phyloP scores from a whole-genome alignment of 148 eudicot genomes.

The Salicornia ramosissima region DNA sequence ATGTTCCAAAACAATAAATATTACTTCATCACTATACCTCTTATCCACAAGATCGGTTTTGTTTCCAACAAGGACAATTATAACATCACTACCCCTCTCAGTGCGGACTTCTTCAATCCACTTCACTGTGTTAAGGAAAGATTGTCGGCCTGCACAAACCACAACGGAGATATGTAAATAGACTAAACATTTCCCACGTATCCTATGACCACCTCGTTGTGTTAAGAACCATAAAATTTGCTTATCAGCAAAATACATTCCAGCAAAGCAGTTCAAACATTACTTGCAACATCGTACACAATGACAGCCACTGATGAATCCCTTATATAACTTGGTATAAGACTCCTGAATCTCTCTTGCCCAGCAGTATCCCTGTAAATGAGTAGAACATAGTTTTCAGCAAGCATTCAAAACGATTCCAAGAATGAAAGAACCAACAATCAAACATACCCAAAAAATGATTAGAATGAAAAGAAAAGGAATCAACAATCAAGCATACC shows the following conservation, averaged over 20 bases:
- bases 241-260: slow-evolving; percentile 3
- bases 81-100: slow-evolving; percentile 63
- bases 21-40: slow-evolving; percentile 32
- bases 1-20: not conserved
- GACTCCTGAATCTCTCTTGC: slow-evolving; percentile 60
- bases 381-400: not conserved
- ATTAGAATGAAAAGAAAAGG: too few species aligned
- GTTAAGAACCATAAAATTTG: not conserved
- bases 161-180: not conserved
- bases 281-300: slow-evolving; percentile 57
- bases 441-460: too few species aligned
- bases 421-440: not conserved
- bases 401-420: slow-evolving; percentile 1
- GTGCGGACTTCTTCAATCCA: slow-evolving; percentile 71
- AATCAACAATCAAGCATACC: not conserved
- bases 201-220: too few species aligned
- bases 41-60: slow-evolving; percentile 69
- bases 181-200: not conserved
- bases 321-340: slow-evolving; percentile 54
- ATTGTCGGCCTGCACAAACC: slow-evolving; percentile 41
- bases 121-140: slow-evolving; percentile 51
- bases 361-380: slow-evolving; percentile 58
- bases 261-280: not conserved
- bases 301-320: slow-evolving; percentile 63
- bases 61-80: slow-evolving; percentile 58